These are phyloP conservation scores for Endoconidiophora polonica DNA, from an alignment of 2,329 filamentous ascomycete genomes.

Conservation along the genomic window DNA sequence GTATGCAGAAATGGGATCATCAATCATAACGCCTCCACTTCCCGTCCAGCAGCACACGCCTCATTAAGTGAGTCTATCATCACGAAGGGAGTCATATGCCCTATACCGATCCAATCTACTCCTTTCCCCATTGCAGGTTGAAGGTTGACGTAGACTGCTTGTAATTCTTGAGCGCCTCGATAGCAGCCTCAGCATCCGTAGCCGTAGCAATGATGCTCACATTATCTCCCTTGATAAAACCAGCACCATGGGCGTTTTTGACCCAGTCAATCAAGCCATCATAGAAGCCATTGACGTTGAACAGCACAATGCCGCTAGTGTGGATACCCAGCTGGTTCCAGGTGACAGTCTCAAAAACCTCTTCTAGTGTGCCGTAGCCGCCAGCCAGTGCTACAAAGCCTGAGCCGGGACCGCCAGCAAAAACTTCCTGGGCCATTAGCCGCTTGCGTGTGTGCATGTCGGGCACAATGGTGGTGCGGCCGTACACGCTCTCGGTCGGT, in stretches of 20 bases:
- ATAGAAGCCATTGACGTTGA: slow-evolving; percentile 86
- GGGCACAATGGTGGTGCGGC: slow-evolving; percentile 69
- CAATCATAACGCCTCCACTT: no score
- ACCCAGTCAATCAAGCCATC: slow-evolving; percentile 76
- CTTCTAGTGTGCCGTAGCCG: slow-evolving; percentile 90
- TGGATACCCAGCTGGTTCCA: slow-evolving; percentile 98
- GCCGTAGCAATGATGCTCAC: slow-evolving; percentile 66
- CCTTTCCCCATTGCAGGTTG: slow-evolving; percentile 64
- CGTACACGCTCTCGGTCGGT: slow-evolving; percentile 52
- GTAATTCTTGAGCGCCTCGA: slow-evolving; percentile 56
- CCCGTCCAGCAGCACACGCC: no score
- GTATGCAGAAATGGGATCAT: no score
- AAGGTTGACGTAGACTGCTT: slow-evolving; percentile 57
- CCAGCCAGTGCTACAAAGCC: slow-evolving; percentile 82
- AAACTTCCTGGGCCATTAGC: slow-evolving; percentile 79
- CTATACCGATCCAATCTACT: slow-evolving; percentile 24
- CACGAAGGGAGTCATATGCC: neutral
- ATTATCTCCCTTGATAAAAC: slow-evolving; percentile 60
- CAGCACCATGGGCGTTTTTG: slow-evolving; percentile 52
- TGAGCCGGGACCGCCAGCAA: slow-evolving; percentile 62
- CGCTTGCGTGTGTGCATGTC: slow-evolving; percentile 97
- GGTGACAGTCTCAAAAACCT: slow-evolving; percentile 77
- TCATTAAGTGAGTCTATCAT: no score
- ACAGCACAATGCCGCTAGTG: slow-evolving; percentile 56
- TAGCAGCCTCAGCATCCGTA: slow-evolving; percentile 52